Evolutionary conservation across 164 flowering plant species (phyloP), one percentile per base, ranked within the genome.

Genomic region (Euptelea pleiosperma): DNA sequence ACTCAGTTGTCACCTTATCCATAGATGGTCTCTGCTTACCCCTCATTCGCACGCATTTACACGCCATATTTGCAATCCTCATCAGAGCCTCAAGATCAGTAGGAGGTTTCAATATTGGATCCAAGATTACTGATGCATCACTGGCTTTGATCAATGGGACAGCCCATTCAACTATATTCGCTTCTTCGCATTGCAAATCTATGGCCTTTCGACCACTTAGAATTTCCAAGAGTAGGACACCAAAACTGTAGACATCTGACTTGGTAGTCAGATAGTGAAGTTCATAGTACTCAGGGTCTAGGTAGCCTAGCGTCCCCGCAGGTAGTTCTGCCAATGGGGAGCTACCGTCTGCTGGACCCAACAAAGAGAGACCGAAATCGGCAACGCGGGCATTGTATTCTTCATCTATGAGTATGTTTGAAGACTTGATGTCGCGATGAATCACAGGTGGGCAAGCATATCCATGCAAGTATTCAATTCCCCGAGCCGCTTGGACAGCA

Each of bases 371-470:
- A 16, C 97, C 96, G 56, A 93, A 93, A 76, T 93, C 97, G 18
- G 99, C 75, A 0, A 90, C 97, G 33, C 95, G 75, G 1, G 97
- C 99, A 76, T 90, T 93, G 70, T 85, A 89, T 69, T 90, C 97
- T 66, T 88, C 96, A 56, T 93, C 99, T 22, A 90, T 86, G 33
- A 90, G 81, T 26, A 93, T 93, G 73, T 90, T 93, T 9, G 97
- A 93, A 5, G 97, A 88, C 61, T 93, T 93, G 44, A 93, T 90
- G 62, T 93, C 99, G 1, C 97, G 70, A 57, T 93, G 97, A 43
- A 93, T 93, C 22, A 93, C 99, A 0, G 99, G 96, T 0, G 99
- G 99, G 55, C 97, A 90, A 48, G 97, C 97, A 64, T 93, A 93
- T 11, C 97, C 92, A 40, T 93, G 99, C 73, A 93, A 71, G 71